Conservation (phyloP, 2,329 filamentous ascomycete genomes). For the Scorias spongiosa region DNA sequence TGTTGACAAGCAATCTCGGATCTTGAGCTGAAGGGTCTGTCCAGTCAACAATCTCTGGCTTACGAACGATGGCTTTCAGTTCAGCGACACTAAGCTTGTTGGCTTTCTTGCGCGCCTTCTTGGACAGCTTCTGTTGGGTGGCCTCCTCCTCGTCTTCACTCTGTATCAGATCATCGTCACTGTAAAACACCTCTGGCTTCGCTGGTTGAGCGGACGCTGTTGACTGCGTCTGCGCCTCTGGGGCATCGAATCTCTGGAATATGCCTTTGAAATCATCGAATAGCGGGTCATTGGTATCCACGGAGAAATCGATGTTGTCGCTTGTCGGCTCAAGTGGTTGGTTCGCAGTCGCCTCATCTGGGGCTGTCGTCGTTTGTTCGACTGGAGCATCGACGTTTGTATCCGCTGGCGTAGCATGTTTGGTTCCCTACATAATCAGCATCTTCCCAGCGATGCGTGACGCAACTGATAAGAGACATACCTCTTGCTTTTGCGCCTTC, state of each 20-base stretch:
- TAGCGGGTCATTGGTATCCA: conserved; percentile 44
- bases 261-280: conserved; percentile 74
- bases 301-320: conserved; percentile 9
- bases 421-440: too few relatives aligned
- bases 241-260: conserved; percentile 61
- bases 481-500: conserved; percentile 71
- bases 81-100: conserved; percentile 91
- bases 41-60: conserved; percentile 94
- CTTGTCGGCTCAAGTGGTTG: conserved; percentile 11
- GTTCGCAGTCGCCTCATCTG: conserved; percentile 8
- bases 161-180: conserved; percentile 74
- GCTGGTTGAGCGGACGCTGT: conserved; percentile 33
- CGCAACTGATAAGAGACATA: conserved; percentile 9
- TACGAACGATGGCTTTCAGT: conserved; percentile 78
- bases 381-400: not conserved
- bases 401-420: too few relatives aligned
- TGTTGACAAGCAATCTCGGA: conserved; percentile 75
- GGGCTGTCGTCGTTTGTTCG: conserved; percentile 2
- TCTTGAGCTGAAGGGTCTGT: conserved; percentile 86
- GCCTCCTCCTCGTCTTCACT: conserved; percentile 62
- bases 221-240: conserved; percentile 40
- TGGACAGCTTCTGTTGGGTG: conserved; percentile 57
- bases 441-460: not conserved
- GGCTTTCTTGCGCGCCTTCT: conserved; percentile 84
- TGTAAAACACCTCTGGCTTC: conserved; percentile 72